Conservation (phyloP, 768 basidiomycete species). For the Pulveroboletus frians region DNA sequence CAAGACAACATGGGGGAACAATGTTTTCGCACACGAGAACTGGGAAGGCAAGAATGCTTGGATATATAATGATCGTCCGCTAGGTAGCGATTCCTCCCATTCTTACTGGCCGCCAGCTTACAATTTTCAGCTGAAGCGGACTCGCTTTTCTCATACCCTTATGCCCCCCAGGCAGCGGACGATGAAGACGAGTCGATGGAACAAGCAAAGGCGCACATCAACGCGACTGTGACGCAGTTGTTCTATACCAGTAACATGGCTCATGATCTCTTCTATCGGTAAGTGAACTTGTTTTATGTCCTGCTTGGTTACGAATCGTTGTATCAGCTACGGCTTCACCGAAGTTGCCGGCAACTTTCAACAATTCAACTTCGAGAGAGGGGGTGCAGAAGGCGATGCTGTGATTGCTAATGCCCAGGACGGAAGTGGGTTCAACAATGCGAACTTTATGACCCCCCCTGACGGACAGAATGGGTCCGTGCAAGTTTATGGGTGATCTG, state of each 20-base stretch:
- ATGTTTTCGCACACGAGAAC: constrained; percentile 93
- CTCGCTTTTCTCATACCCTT: constrained; percentile 62
- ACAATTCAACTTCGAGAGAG: constrained; percentile 91
- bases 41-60: constrained; percentile 69
- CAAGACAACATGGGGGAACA: constrained; percentile 84
- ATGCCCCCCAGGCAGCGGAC: constrained; percentile 60
- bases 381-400: constrained; percentile 81
- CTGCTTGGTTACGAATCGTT: constrained; percentile 1
- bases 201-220: constrained; percentile 80
- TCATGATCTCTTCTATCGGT: constrained; percentile 80
- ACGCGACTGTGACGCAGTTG: constrained; percentile 79
- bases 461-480: constrained; percentile 71
- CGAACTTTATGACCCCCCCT: constrained; percentile 85
- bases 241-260: constrained; percentile 84
- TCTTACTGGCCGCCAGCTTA: not conserved
- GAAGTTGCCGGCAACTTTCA: constrained; percentile 96
- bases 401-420: constrained; percentile 96
- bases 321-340: constrained; percentile 78
- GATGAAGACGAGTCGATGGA: constrained; percentile 48
- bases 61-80: constrained; percentile 75
- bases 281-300: not conserved
- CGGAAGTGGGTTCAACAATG: constrained; percentile 88
- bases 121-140: constrained; percentile 4
- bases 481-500: not conserved
- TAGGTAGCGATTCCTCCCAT: constrained; percentile 28